phyloP scores from a whole-genome alignment of 176 grass and related monocot genomes.

The Calamus simplicifolius region DNA sequence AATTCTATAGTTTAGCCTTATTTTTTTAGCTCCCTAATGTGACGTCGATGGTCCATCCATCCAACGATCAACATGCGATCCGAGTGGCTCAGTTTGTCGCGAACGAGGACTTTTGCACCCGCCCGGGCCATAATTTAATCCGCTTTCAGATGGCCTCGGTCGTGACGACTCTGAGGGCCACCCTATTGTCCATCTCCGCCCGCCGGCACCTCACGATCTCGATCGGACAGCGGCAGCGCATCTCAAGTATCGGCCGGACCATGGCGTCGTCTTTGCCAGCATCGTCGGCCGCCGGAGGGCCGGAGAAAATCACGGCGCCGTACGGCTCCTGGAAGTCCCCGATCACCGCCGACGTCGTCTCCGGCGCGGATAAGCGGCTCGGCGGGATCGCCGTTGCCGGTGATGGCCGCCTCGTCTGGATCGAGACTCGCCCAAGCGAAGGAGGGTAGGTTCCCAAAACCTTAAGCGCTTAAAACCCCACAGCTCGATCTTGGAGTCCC shows the following conservation, averaged over 20 bases:
- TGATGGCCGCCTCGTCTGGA: slow-evolving; percentile 71
- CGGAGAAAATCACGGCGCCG: slow-evolving; percentile 39
- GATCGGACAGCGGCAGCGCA: slow-evolving; percentile 3
- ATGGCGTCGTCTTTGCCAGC: slow-evolving; percentile 7
- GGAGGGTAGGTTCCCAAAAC: slow-evolving; percentile 42
- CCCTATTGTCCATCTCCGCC: slow-evolving; percentile 1
- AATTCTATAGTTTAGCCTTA: no score
- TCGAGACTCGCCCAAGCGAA: slow-evolving; percentile 72
- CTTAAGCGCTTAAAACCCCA: no score
- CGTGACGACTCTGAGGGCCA: no score
- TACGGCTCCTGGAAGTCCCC: slow-evolving; percentile 92
- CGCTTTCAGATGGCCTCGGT: no score
- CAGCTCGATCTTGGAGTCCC: no score
- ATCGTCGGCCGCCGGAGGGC: not conserved
- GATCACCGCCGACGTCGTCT: slow-evolving; percentile 65
- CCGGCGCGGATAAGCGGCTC: slow-evolving; percentile 45
- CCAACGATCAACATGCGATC: no score
- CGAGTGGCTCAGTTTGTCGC: no score
- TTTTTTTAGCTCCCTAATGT: no score
- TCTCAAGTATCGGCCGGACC: not conserved
- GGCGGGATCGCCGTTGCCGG: slow-evolving; percentile 58
- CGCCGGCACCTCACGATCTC: slow-evolving; percentile 11
- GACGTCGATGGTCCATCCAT: no score
- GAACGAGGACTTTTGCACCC: no score
- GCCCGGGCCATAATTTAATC: no score